phyloP scores from a whole-genome alignment of 768 basidiomycete species.

The Kwoniella botswanensis region DNA sequence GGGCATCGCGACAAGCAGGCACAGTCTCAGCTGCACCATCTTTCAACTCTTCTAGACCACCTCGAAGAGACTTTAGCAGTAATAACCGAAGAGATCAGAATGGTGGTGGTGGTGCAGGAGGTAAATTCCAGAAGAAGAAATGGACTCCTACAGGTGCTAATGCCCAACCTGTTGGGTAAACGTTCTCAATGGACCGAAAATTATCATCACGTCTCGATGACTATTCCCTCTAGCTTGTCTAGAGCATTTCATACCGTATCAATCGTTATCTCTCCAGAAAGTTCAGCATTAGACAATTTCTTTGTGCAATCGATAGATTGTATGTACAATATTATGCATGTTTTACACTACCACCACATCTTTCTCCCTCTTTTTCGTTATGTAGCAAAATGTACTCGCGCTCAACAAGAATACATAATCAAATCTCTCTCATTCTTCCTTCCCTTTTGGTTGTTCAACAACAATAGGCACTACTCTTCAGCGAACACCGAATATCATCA shows the following conservation, averaged over 20 bases:
- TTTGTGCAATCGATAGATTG: background rate
- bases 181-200: too few relatives aligned
- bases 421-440: background rate
- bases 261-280: background rate
- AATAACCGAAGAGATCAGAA: background rate
- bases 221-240: too few relatives aligned
- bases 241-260: background rate
- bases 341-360: background rate
- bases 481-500: background rate
- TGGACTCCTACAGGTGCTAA: constrained; percentile 55
- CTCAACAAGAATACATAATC: background rate
- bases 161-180: constrained; percentile 39
- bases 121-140: constrained; percentile 31
- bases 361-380: background rate
- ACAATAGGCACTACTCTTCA: background rate
- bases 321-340: constrained; percentile 12
- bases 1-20: constrained; percentile 18
- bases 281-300: too few relatives aligned
- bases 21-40: background rate
- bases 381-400: background rate
- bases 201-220: too few relatives aligned
- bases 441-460: background rate
- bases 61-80: constrained; percentile 4
- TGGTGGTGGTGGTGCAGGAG: constrained; percentile 13
- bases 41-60: constrained; percentile 15